Evolutionary conservation across 176 grass and related monocot species (phyloP), one percentile per base, ranked within the genome.

Genomic region (Microstegium vimineum): DNA sequence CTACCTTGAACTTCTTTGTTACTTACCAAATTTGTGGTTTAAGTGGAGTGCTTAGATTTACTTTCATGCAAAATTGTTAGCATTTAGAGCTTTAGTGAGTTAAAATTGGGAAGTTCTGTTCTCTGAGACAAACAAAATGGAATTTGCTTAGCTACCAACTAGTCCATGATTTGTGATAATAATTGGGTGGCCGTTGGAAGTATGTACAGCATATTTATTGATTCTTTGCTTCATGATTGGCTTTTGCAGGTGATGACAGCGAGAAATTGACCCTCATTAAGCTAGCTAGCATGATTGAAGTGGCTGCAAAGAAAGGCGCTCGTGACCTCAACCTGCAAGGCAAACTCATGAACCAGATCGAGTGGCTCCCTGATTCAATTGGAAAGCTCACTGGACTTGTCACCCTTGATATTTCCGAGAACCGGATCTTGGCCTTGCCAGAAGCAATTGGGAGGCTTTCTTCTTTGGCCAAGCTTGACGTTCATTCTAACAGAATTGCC

Each of bases 291-390:
- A 87, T 88, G 90, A 92, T 99, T 77, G 97, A 94, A 71, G 88
- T 94, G 18, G 88, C 89, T 57, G 91, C 97, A 33, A 99, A 95
- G 81, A 99, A 92, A 78, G 87, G 91, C 32, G 32, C 73, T 25
- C 82, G 51, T 2, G 97, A 96, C 40, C 83, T 99, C 18, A 87
- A 83, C 61, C 76, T 99, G 8, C 91, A 94, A 78, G 89, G 81
- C 78, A 96, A 90, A 76, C 91, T 99, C 60, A 86, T 84, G 64
- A 46, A 66, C 71, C 90, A 96, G 81, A 94, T 99, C n/a, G 97
- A 99, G 77, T 99, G 93, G 93, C 66, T 99, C 41, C 97, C 97
- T 62, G 97, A 95, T 89, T 99, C 97, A 57, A 87, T 99, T 32
- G 93, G 93, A 74, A 99, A 99, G 83, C 89, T 99, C 22, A 92